Percentiles rank a stretch among this genome's conserved stretches.
phyloP scores from a whole-genome alignment of 2,329 filamentous ascomycete species.

The Huntiella savannae region DNA sequence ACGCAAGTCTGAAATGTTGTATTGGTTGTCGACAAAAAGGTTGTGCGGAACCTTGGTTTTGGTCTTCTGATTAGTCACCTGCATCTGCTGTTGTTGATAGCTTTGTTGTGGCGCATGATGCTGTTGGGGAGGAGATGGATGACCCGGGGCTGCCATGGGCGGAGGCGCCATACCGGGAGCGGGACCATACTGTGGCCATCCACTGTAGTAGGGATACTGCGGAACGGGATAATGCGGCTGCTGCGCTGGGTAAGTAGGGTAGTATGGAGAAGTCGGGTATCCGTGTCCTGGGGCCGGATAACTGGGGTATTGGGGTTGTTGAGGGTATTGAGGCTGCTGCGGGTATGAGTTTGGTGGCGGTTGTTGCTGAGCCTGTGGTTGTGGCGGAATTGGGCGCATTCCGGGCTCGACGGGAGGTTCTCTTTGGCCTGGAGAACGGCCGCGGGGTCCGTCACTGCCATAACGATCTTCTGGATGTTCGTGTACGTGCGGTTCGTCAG shows the following conservation, averaged over 20 bases:
- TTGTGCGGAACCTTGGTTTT: neutral
- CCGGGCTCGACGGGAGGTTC: too few species aligned
- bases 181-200: neutral
- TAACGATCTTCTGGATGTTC: neutral
- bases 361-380: neutral
- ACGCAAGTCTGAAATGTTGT: constrained; percentile 3
- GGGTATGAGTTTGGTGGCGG: too few species aligned
- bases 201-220: neutral
- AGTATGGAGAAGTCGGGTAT: neutral
- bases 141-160: too few species aligned
- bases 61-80: too few species aligned
- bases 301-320: neutral
- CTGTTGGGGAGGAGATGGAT: too few species aligned
- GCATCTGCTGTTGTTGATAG: neutral
- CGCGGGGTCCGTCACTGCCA: neutral
- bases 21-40: constrained; percentile 1
- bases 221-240: neutral
- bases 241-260: neutral
- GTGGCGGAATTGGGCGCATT: neutral
- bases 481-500: neutral
- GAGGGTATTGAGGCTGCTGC: too few species aligned
- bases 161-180: too few species aligned
- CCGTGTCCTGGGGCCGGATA: neutral
- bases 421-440: neutral
- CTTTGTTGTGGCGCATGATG: too few species aligned